Conservation (phyloP, 164 flowering plant species). For the Sextonia rubra region DNA sequence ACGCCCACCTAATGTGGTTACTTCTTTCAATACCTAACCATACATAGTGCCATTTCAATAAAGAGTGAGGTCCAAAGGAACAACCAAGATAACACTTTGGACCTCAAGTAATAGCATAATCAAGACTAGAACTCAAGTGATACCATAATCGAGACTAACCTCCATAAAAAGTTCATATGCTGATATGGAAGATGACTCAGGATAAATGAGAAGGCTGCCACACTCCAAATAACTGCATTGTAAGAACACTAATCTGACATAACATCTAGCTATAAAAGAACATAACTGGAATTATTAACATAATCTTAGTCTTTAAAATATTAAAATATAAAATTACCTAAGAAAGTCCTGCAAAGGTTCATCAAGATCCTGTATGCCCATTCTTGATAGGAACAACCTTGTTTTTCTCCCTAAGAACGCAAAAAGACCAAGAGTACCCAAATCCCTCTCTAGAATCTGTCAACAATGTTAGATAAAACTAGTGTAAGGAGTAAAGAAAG, state of each 20-base stretch:
- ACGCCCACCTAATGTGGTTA: neutral
- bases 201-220: conserved; percentile 49
- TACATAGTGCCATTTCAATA: neutral
- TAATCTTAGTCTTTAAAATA: neutral
- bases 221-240: conserved; percentile 63
- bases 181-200: conserved; percentile 41
- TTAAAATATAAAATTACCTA: conserved; percentile 26
- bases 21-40: neutral
- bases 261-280: neutral
- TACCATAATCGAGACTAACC: conserved; percentile 29
- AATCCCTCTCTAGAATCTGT: conserved; percentile 36
- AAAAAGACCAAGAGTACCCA: conserved; percentile 62
- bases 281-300: neutral
- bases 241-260: conserved; percentile 11
- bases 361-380: conserved; percentile 54
- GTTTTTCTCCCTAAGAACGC: conserved; percentile 61
- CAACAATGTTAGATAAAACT: neutral
- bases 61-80: neutral
- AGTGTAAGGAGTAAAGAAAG: neutral
- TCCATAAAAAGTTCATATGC: conserved; percentile 59
- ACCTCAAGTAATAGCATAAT: conserved; percentile 3
- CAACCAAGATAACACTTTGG: neutral
- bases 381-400: conserved; percentile 41
- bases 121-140: conserved; percentile 11
- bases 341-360: conserved; percentile 54